phyloP scores from a whole-genome alignment of 129 eudicot species.

The Helichrysum umbraculigerum region DNA sequence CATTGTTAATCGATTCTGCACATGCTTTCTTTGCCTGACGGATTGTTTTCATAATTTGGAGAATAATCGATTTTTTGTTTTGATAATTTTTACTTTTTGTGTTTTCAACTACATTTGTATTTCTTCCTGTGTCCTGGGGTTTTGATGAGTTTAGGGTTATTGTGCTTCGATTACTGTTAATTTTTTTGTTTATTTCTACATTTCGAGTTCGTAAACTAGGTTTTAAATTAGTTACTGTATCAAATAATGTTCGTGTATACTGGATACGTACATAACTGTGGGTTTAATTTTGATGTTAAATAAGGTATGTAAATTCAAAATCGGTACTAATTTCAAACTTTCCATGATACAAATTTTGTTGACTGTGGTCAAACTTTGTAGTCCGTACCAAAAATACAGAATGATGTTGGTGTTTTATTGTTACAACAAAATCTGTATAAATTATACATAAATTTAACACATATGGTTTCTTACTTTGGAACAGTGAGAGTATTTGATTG shows the following conservation, averaged over 20 bases:
- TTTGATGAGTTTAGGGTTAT: constrained; percentile 23
- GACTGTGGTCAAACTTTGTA: constrained; percentile 16
- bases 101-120: neutral
- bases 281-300: neutral
- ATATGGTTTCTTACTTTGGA: no score
- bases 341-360: neutral
- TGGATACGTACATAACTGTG: neutral
- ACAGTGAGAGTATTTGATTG: no score
- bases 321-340: neutral
- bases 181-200: constrained; percentile 14
- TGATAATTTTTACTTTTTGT: neutral
- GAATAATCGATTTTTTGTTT: constrained; percentile 12
- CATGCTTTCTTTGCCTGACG: neutral
- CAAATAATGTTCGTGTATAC: no score
- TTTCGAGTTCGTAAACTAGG: constrained; percentile 22
- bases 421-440: neutral
- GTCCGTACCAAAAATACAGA: neutral
- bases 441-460: neutral
- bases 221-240: neutral
- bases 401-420: neutral
- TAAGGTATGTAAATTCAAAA: neutral
- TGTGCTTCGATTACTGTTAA: neutral
- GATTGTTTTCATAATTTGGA: neutral
- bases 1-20: constrained; percentile 31
- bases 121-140: constrained; percentile 12